Evolutionary conservation across 2,329 filamentous ascomycete genomes (phyloP).

Genomic region (Colletotrichum brevisporum): DNA sequence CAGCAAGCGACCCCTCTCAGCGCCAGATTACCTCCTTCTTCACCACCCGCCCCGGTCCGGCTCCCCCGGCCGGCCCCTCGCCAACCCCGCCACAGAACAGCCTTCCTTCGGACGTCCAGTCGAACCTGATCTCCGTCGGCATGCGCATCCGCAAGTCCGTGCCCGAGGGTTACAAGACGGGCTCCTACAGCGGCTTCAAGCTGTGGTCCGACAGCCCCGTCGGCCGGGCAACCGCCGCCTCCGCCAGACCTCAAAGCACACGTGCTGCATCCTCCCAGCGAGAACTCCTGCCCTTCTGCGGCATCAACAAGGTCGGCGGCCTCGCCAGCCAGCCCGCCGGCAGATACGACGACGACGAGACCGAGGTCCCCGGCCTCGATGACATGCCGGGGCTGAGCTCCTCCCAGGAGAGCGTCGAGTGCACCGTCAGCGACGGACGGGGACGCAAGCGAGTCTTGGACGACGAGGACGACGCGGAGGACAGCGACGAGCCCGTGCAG

Average conservation of each 20-base stretch:
- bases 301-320: slow-evolving; percentile 82
- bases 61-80: slow-evolving; percentile 40
- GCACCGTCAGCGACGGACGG: slow-evolving; percentile 38
- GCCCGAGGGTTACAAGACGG: slow-evolving; percentile 93
- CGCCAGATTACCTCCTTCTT: slow-evolving; percentile 78
- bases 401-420: slow-evolving; percentile 67
- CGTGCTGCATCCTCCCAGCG: slow-evolving; percentile 53
- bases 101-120: slow-evolving; percentile 78
- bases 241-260: slow-evolving; percentile 41
- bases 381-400: slow-evolving; percentile 64
- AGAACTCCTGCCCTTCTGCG: slow-evolving; percentile 86
- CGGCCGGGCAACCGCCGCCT: slow-evolving; percentile 39
- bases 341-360: slow-evolving; percentile 44
- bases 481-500: slow-evolving; percentile 41
- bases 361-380: slow-evolving; percentile 51
- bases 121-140: slow-evolving; percentile 89
- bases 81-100: slow-evolving; percentile 54
- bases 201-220: slow-evolving; percentile 60
- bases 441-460: slow-evolving; percentile 64
- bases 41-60: slow-evolving; percentile 43
- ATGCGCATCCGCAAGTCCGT: slow-evolving; percentile 96
- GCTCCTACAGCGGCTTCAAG: slow-evolving; percentile 63
- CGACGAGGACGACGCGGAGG: slow-evolving; percentile 57
- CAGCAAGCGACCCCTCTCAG: slow-evolving; percentile 70
- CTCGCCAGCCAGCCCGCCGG: slow-evolving; percentile 70